Evolutionary conservation across 768 basidiomycete genomes (phyloP).

Genomic region (Paxillus ammoniavirescens): DNA sequence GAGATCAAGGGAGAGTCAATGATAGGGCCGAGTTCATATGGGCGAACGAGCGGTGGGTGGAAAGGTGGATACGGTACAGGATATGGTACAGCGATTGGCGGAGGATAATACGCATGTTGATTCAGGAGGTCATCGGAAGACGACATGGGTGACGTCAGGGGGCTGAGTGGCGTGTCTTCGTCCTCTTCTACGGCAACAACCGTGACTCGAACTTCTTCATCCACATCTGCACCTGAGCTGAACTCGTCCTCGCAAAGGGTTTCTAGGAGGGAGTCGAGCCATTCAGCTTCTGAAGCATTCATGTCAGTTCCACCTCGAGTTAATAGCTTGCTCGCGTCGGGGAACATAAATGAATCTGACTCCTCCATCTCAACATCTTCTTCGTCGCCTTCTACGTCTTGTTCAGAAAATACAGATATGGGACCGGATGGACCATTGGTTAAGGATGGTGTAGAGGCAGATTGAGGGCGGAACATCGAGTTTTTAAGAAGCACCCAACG

Average conservation of each 20-base stretch:
- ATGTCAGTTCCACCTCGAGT: constrained; percentile 30
- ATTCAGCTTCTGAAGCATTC: constrained; percentile 65
- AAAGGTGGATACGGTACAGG: constrained; percentile 67
- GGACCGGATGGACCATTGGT: constrained; percentile 19
- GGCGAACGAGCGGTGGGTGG: constrained; percentile 54
- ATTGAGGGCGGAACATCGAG: constrained; percentile 60
- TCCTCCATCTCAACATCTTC: constrained; percentile 43
- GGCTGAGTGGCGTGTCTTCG: constrained; percentile 54
- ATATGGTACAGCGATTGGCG: constrained; percentile 51
- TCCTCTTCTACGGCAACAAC: constrained; percentile 58
- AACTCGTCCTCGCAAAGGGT: constrained; percentile 67
- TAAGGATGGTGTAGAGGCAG: constrained; percentile 34
- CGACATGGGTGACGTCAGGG: constrained; percentile 66
- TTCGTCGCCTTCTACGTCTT: constrained; percentile 45
- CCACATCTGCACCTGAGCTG: constrained; percentile 42
- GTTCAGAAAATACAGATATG: constrained; percentile 30
- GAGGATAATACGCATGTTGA: constrained; percentile 48
- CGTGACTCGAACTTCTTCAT: constrained; percentile 39
- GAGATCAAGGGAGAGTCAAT: constrained; percentile 44
- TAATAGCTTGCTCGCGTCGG: constrained; percentile 64
- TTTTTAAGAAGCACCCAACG: constrained; percentile 91
- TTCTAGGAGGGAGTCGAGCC: constrained; percentile 81
- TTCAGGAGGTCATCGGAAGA: constrained; percentile 72
- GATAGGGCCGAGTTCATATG: constrained; percentile 48
- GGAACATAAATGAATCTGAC: constrained; percentile 76